phyloP scores from a whole-genome alignment of 768 basidiomycete species.

The Asterophora lycoperdoides region DNA sequence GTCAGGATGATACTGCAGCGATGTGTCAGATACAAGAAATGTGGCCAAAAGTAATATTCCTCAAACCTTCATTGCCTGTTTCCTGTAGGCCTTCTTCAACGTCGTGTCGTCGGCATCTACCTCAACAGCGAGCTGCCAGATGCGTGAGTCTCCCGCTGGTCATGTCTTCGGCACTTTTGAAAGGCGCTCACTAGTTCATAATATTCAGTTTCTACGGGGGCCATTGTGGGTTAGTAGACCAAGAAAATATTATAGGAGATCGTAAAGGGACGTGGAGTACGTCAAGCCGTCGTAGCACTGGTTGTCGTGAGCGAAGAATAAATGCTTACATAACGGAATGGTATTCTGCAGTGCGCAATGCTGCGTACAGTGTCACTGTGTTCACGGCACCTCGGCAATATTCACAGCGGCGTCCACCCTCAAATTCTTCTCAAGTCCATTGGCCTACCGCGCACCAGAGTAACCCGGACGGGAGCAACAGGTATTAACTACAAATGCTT shows the following conservation, averaged over 20 bases:
- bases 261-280: slow-evolving; percentile 10
- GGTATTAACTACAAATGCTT: no score
- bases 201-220: slow-evolving; percentile 88
- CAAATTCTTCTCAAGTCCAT: no score
- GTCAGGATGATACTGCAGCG: slow-evolving; percentile 81
- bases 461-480: no score
- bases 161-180: background rate
- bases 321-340: no score
- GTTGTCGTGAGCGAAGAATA: no score
- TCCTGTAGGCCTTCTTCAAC: slow-evolving; percentile 93
- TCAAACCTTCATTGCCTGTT: slow-evolving; percentile 84
- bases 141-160: slow-evolving; percentile 2
- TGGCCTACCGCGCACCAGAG: no score
- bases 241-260: slow-evolving; percentile 14
- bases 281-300: background rate
- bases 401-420: no score
- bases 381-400: no score
- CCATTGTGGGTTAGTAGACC: slow-evolving; percentile 39
- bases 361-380: no score
- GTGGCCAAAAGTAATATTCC: no score
- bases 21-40: background rate
- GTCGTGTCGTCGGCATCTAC: slow-evolving; percentile 74
- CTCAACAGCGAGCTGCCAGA: slow-evolving; percentile 58
- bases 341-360: no score
- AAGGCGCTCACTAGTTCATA: slow-evolving; percentile 67